Evolutionary conservation across 805 yeast species (phyloP).

Genomic region (Hanseniaspora clermontiae): DNA sequence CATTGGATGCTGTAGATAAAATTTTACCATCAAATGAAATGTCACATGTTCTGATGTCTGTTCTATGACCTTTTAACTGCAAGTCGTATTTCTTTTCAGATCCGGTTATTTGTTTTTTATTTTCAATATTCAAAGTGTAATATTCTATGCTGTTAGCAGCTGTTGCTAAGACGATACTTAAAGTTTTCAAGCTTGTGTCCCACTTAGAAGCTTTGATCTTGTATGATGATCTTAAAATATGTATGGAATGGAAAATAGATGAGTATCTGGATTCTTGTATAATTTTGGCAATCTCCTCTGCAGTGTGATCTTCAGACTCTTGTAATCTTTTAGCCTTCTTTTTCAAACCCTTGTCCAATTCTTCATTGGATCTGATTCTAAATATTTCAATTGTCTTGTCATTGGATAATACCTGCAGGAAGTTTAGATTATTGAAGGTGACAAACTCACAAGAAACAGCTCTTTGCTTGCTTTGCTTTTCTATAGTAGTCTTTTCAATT

Average conservation of each 20-base stretch:
- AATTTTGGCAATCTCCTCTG: slow-evolving; percentile 45
- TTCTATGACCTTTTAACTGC: slow-evolving; percentile 76
- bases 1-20: slow-evolving; percentile 82
- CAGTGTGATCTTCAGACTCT: slow-evolving; percentile 49
- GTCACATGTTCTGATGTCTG: slow-evolving; percentile 75
- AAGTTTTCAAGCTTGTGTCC: slow-evolving; percentile 39
- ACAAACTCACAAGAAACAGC: slow-evolving; percentile 47
- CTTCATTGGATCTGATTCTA: slow-evolving; percentile 63
- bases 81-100: slow-evolving; percentile 43
- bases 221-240: slow-evolving; percentile 49
- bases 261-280: slow-evolving; percentile 38
- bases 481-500: slow-evolving; percentile 50
- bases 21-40: slow-evolving; percentile 69
- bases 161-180: slow-evolving; percentile 54
- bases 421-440: slow-evolving; percentile 22
- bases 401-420: slow-evolving; percentile 60
- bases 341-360: slow-evolving; percentile 61
- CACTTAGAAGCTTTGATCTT: slow-evolving; percentile 59
- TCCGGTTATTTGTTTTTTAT: slow-evolving; percentile 25
- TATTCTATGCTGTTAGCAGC: slow-evolving; percentile 65
- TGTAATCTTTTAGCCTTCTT: slow-evolving; percentile 65
- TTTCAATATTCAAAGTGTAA: slow-evolving; percentile 49
- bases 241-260: slow-evolving; percentile 55
- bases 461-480: slow-evolving; percentile 64
- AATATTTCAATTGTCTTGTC: slow-evolving; percentile 74